Percentiles rank a stretch among this genome's conserved stretches.
Evolutionary conservation across 768 basidiomycete species (phyloP).

Genomic region (Lactarius pseudohatsudake): DNA sequence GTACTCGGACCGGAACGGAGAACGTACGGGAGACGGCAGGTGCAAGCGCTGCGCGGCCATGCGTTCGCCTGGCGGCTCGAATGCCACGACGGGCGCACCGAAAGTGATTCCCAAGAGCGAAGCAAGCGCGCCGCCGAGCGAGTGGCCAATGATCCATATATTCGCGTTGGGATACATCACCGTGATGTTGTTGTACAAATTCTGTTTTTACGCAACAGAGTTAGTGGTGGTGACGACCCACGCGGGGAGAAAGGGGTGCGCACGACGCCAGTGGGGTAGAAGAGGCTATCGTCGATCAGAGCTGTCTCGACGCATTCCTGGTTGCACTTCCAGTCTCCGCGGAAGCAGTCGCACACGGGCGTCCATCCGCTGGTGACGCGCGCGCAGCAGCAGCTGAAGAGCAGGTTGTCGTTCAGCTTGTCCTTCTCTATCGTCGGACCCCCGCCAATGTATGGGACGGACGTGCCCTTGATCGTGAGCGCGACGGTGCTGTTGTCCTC

Average conservation of each 20-base stretch:
- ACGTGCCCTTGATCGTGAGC: slow-evolving; percentile 92
- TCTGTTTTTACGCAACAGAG: slow-evolving; percentile 43
- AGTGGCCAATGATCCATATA: slow-evolving; percentile 87
- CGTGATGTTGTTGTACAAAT: slow-evolving; percentile 89
- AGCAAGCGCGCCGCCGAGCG: slow-evolving; percentile 84
- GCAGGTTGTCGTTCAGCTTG: slow-evolving; percentile 92
- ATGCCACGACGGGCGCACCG: slow-evolving; percentile 88
- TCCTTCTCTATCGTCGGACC: slow-evolving; percentile 87
- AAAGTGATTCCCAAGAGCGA: slow-evolving; percentile 86
- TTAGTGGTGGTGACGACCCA: not conserved
- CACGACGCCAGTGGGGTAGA: slow-evolving; percentile 85
- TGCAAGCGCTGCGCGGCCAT: slow-evolving; percentile 74
- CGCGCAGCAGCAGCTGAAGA: slow-evolving; percentile 96
- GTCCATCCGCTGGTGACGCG: slow-evolving; percentile 93
- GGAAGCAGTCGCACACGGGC: slow-evolving; percentile 86
- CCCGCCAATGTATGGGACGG: slow-evolving; percentile 67
- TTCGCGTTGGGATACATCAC: slow-evolving; percentile 86
- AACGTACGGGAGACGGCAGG: slow-evolving; percentile 76
- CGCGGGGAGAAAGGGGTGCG: slow-evolving; percentile 31
- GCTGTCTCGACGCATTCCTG: slow-evolving; percentile 78
- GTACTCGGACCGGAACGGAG: not conserved
- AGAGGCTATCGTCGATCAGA: slow-evolving; percentile 78
- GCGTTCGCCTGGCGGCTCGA: slow-evolving; percentile 76
- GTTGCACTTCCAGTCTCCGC: slow-evolving; percentile 73
- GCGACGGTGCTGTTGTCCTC: slow-evolving; percentile 83